Conservation (phyloP, 306 rosid genomes). For the Vigna hirtella region DNA sequence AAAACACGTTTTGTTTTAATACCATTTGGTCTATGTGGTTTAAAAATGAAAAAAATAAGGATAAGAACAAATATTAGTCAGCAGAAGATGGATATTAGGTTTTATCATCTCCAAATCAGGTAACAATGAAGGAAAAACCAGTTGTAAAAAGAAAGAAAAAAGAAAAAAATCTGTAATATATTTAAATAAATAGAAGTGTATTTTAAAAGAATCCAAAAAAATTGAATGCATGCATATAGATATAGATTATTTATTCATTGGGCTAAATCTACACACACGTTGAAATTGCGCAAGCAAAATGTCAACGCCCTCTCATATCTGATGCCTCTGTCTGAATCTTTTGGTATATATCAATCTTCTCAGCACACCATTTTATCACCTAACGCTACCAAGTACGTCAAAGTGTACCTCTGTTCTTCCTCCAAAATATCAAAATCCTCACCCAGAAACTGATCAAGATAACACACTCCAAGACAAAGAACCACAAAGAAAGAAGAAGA, state of each 20-base stretch:
- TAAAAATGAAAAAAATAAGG: background rate
- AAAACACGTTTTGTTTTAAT: background rate
- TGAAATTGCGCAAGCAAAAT: constrained; percentile 6
- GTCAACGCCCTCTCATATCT: constrained; percentile 56
- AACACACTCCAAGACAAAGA: background rate
- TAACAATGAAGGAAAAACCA: background rate
- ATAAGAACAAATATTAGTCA: background rate
- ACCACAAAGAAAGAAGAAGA: background rate
- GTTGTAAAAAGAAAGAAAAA: background rate
- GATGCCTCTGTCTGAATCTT: background rate
- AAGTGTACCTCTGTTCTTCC: constrained; percentile 23
- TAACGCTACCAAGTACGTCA: constrained; percentile 41
- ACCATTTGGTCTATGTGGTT: background rate
- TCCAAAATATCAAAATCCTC: background rate
- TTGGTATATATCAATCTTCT: background rate
- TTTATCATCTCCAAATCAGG: background rate
- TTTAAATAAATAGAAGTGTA: background rate
- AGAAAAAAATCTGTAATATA: background rate
- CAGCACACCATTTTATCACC: constrained; percentile 19
- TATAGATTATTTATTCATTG: background rate
- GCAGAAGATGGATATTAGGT: background rate
- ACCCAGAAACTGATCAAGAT: background rate
- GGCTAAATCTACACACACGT: background rate
- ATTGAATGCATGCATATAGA: background rate
- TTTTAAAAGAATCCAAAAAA: background rate